Percentiles rank a stretch among this genome's conserved stretches.
phyloP scores from a whole-genome alignment of 2,329 filamentous ascomycete species.

The Phialocephala sp. region DNA sequence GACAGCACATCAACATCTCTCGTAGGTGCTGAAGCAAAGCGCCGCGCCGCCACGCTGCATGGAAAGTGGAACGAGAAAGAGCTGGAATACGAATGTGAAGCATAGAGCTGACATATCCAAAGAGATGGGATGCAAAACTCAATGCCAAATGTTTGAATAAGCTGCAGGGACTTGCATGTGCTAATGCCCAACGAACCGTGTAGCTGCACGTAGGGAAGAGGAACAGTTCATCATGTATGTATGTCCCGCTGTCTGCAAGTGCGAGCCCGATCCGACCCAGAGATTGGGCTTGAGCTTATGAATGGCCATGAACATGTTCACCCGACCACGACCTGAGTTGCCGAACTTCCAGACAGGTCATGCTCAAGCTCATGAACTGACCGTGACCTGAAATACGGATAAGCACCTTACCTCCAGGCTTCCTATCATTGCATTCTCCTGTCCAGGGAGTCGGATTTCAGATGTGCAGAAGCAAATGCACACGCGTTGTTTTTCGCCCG shows the following conservation, averaged over 20 bases:
- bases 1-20: no score
- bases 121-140: not conserved
- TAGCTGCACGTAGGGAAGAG: not conserved
- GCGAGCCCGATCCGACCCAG: not conserved
- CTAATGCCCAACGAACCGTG: not conserved
- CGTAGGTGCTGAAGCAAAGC: no score
- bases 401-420: not conserved
- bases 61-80: no score
- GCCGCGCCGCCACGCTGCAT: no score
- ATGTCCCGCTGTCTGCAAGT: not conserved
- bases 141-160: not conserved
- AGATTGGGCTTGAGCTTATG: not conserved
- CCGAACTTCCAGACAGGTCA: not conserved
- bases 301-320: not conserved
- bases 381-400: not conserved
- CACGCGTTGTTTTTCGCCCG: not conserved
- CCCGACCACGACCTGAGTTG: not conserved
- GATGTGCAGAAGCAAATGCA: not conserved
- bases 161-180: not conserved
- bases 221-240: slow-evolving; percentile 4
- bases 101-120: not conserved
- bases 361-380: no score
- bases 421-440: not conserved
- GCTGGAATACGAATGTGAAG: no score
- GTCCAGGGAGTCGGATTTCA: not conserved